Conservation (phyloP, 2,329 filamentous ascomycete species). For the Diplodia scrobiculata region DNA sequence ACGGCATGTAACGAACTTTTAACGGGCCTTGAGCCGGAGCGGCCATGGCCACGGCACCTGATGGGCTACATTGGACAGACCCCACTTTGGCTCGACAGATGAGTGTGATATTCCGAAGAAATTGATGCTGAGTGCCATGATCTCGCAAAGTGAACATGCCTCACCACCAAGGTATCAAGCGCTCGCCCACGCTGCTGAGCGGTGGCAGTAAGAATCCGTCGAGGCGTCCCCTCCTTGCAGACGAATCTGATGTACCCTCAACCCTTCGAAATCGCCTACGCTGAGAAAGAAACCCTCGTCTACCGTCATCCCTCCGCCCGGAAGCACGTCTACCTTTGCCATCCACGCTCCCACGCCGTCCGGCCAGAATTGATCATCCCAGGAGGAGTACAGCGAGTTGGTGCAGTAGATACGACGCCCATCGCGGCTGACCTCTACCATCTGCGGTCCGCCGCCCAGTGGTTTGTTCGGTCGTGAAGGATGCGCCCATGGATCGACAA, state of each 20-base stretch:
- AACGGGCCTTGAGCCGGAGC: neutral
- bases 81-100: neutral
- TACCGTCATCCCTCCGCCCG: neutral
- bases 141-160: neutral
- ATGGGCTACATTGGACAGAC: neutral
- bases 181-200: neutral
- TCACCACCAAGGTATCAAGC: neutral
- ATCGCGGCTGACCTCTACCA: slow-evolving; percentile 10
- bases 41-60: neutral
- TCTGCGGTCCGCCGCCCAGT: neutral
- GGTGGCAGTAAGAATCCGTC: slow-evolving; percentile 8
- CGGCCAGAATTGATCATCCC: slow-evolving; percentile 3
- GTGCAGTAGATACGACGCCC: slow-evolving; percentile 3
- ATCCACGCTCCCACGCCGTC: neutral
- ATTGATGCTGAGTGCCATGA: neutral
- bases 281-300: neutral
- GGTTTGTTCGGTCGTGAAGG: neutral
- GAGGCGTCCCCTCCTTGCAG: slow-evolving; percentile 5
- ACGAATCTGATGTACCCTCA: slow-evolving; percentile 4
- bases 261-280: neutral
- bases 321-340: slow-evolving; percentile 2
- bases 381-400: neutral
- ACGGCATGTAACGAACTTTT: neutral
- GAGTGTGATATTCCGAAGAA: neutral
- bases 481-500: neutral